phyloP scores from a whole-genome alignment of 805 yeast genomes.

The Diddensiella santjacobensis region DNA sequence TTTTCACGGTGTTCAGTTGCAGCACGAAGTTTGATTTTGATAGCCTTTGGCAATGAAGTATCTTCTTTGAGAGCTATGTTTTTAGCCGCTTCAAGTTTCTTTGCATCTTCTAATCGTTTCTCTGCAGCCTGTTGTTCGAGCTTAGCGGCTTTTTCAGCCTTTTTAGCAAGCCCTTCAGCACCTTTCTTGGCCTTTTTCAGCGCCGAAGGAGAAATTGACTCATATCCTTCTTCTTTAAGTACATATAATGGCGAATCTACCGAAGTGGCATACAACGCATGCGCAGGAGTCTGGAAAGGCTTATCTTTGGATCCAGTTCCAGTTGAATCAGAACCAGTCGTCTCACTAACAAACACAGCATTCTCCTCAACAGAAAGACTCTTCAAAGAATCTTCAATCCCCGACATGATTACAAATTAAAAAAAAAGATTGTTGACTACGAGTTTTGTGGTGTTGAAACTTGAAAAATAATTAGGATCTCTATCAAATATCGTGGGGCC shows the following conservation, averaged over 20 bases:
- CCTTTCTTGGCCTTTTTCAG: conserved; percentile 96
- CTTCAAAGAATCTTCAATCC: conserved; percentile 19
- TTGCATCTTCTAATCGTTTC: conserved; percentile 66
- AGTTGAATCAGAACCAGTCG: conserved; percentile 60
- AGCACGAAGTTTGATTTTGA: conserved; percentile 58
- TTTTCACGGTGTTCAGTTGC: conserved; percentile 53
- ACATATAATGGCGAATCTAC: conserved; percentile 44
- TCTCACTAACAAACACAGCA: conserved; percentile 65
- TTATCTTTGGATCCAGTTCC: conserved; percentile 59
- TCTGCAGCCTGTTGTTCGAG: conserved; percentile 50
- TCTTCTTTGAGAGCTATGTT: conserved; percentile 76
- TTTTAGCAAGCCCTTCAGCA: conserved; percentile 84
- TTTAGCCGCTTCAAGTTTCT: conserved; percentile 73
- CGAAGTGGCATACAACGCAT: conserved; percentile 56
- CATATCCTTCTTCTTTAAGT: conserved; percentile 64
- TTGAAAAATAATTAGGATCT: no score
- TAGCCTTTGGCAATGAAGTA: conserved; percentile 63
- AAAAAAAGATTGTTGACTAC: no score
- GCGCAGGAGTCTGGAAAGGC: conserved; percentile 84
- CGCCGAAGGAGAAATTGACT: conserved; percentile 83
- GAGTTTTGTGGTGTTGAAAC: no score
- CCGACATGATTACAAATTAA: no score
- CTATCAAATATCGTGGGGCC: no score
- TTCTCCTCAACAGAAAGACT: conserved; percentile 15
- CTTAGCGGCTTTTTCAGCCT: conserved; percentile 59